Base-by-base conservation (phyloP, 1,284 basidiomycete species). In the Pisolithus thermaeus region DNA sequence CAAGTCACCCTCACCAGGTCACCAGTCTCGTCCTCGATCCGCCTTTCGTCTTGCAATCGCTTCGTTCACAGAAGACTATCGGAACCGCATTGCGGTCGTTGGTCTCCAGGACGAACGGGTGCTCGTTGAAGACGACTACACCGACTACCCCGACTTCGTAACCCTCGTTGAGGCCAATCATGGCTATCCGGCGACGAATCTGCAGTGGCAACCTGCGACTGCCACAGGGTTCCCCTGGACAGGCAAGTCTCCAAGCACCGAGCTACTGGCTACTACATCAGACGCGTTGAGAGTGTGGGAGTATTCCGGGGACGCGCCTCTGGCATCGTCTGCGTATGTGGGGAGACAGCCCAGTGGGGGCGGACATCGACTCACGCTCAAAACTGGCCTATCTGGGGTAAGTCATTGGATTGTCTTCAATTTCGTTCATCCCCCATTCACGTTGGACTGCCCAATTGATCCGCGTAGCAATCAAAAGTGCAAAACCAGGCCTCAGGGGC, bases 281-380 rank as follows among this genome's bases (percentile, higher is more conserved):
- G 94, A 97, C 66, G 89, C 91, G 50, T 67, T 97, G 61, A 77
- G 92, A 58, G 80, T 97, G 55, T 97, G 90, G 83, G 92, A 96
- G 68, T 90, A 88, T 59, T 73, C 76, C 61, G 77, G 78, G 66
- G 81, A 87, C 63, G 76, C 72, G 52, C 73, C 80, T 38, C 65
- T 77, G 8, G 58, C 73, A n/a, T 69, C 78, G 41, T 80, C 84
- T 7, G 77, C 74, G 54, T 92, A 86, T 66, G 87, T 91, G 23
- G 90, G 88, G 40, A 74, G 86, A 62, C 81, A 79, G 59, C 69
- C 79, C 7, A 70, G 70, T 22, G 70, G 71, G 3, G 73, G 77
- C 16, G 79, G 80, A 7, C 85, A 89, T 64, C 78, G 74, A 62
- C 67, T 85, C 58, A 77, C 74, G 25, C 71, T 85, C 59, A 87